Evolutionary conservation across 2,329 filamentous ascomycete species (phyloP).

Genomic region (Exophiala mesophila): DNA sequence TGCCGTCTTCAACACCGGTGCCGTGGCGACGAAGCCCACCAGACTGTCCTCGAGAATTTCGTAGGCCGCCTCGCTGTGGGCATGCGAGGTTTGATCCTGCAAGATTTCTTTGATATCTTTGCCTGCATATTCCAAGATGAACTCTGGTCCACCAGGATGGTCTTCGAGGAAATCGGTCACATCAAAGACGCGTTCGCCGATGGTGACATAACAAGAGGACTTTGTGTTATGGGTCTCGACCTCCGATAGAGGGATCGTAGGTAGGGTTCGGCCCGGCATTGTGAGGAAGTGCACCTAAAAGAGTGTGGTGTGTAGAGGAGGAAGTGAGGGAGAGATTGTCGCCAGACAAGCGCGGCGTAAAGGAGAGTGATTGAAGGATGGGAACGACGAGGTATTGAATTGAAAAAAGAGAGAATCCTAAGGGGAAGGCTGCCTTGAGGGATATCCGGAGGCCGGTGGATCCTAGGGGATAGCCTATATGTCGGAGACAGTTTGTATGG

Average conservation of each 20-base stretch:
- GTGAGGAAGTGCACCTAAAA: neutral
- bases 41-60: conserved; percentile 85
- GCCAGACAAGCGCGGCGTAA: neutral
- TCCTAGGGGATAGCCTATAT: too few species aligned
- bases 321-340: neutral
- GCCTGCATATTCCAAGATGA: conserved; percentile 85
- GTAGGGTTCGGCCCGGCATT: conserved; percentile 67
- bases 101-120: conserved; percentile 80
- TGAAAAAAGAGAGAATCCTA: too few species aligned
- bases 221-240: conserved; percentile 73
- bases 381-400: neutral
- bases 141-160: conserved; percentile 83
- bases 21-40: conserved; percentile 70
- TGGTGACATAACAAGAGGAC: conserved; percentile 87
- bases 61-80: conserved; percentile 88
- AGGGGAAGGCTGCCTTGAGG: conserved; percentile 5
- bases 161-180: conserved; percentile 84
- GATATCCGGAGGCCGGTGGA: too few species aligned
- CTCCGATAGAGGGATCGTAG: conserved; percentile 75
- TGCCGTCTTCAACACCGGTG: conserved; percentile 50
- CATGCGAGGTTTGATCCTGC: conserved; percentile 75
- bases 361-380: neutral
- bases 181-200: conserved; percentile 89
- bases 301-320: neutral
- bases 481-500: too few species aligned